Evolutionary conservation across 139 green algal species (phyloP), one percentile per base, ranked within the genome.

Genomic region (Pseudopediastrum boryanum): DNA sequence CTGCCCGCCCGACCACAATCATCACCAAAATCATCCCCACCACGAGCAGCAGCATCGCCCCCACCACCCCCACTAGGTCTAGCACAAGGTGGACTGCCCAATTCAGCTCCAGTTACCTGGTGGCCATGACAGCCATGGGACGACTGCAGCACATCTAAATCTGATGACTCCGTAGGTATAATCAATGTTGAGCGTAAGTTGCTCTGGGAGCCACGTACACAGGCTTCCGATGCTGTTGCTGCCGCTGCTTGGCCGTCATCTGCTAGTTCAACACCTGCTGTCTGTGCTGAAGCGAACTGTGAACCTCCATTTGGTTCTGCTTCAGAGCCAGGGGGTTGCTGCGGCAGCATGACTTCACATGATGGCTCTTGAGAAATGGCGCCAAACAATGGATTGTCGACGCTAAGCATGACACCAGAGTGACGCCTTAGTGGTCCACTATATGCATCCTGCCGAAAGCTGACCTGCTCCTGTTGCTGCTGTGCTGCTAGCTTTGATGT

Each of bases 381-480:
- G n/a, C n/a, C n/a, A n/a, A n/a, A n/a, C n/a, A n/a, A n/a, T n/a
- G n/a, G n/a, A n/a, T n/a, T n/a, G n/a, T n/a, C n/a, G n/a, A n/a
- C n/a, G n/a, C n/a, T n/a, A n/a, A n/a, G n/a, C n/a, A n/a, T n/a
- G n/a, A n/a, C n/a, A n/a, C n/a, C n/a, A n/a, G n/a, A n/a, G n/a
- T 56, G 46, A 16, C 46, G 16, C 46, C 46, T 56, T 56, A 16
- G 46, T 16, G 46, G 13, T 56, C 46, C 16, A 12, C 13, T 16
- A 56, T 50, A 12, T 69, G 43, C 78, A 19, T 74, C 27, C 31
- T 39, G 58, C 31, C 56, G 67, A 4, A 61, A n/a, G 74, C 8
- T 39, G 44, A 31, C 61, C 62, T 5, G 79, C 84, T 56, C 13
- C 46, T 12, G 46, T 16, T n/a, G 46, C 46, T 12, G 13, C 13